A percentile compares a stretch with the other conserved stretches of the same genome.
Conservation (phyloP, 768 basidiomycete species). For the Sporobolomyces phaffii region DNA sequence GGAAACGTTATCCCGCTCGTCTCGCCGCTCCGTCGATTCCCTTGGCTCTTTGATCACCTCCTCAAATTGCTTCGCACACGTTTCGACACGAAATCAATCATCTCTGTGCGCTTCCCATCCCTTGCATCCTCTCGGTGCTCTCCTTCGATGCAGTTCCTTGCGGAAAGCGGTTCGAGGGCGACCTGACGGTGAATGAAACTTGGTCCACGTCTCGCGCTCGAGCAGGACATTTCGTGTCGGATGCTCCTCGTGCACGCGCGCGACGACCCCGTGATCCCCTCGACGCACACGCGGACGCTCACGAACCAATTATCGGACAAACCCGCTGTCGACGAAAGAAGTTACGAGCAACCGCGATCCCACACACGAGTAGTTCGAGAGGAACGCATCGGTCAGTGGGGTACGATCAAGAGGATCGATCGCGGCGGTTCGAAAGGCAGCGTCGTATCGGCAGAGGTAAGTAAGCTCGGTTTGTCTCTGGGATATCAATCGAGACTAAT, state of each 20-base stretch:
- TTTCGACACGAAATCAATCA: slow-evolving; percentile 27
- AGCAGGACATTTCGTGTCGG: slow-evolving; percentile 11
- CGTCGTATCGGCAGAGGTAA: no score
- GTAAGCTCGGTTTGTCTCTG: no score
- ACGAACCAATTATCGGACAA: slow-evolving; percentile 8
- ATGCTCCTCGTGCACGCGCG: slow-evolving; percentile 36
- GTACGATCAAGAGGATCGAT: slow-evolving; percentile 16
- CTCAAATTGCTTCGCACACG: slow-evolving; percentile 11
- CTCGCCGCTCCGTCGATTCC: slow-evolving; percentile 12
- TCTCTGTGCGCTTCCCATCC: slow-evolving; percentile 1
- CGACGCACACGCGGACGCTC: slow-evolving; percentile 16
- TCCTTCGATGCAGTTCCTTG: background rate
- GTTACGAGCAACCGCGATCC: background rate
- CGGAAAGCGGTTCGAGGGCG: background rate
- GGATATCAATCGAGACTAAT: no score
- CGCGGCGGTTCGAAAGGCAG: slow-evolving; percentile 12
- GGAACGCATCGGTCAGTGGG: slow-evolving; percentile 21
- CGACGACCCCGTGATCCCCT: slow-evolving; percentile 32
- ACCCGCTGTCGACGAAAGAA: background rate
- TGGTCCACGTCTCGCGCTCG: background rate
- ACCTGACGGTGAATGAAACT: no score
- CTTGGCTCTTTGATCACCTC: slow-evolving; percentile 13
- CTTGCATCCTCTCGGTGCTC: background rate
- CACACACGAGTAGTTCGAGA: no score
- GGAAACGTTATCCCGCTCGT: slow-evolving; percentile 30